These are phyloP conservation scores for Vitis rupestris DNA, from an alignment of 164 flowering plant genomes.

Conservation along the genomic window DNA sequence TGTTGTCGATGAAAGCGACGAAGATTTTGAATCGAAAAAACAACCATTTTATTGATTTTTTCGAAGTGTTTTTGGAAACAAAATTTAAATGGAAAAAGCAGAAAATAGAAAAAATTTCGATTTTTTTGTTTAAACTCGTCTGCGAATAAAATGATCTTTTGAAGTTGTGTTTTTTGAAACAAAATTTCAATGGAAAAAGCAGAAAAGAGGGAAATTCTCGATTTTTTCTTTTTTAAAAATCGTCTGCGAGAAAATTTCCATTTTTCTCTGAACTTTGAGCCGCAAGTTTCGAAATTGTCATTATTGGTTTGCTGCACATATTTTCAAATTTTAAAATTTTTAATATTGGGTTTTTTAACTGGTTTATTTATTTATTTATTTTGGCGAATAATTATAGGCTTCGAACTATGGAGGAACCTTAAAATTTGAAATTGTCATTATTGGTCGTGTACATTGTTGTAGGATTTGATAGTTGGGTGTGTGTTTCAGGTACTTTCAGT, in stretches of 20 bases:
- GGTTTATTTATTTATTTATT: background rate
- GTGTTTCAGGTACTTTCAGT: constrained; percentile 76
- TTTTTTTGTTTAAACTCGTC: too few species aligned
- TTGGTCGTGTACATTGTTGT: background rate
- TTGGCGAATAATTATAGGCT: background rate
- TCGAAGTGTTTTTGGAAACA: background rate
- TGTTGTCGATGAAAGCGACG: too few species aligned
- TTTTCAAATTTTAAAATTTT: too few species aligned
- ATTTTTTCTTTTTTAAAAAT: too few species aligned
- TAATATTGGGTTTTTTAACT: too few species aligned
- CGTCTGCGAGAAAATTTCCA: background rate
- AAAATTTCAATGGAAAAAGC: too few species aligned
- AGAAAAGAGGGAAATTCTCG: too few species aligned
- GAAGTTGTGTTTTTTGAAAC: too few species aligned
- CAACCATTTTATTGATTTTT: background rate
- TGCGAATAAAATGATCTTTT: too few species aligned
- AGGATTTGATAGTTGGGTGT: constrained; percentile 7
- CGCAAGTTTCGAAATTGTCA: background rate
- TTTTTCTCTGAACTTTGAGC: background rate
- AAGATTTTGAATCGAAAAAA: too few species aligned
- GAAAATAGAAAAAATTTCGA: too few species aligned
- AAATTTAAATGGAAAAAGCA: too few species aligned
- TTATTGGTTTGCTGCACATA: background rate
- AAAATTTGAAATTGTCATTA: background rate
- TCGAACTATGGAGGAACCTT: background rate